Conservation (phyloP, 176 grass and related monocot species). For the Bonia amplexicaulis region DNA sequence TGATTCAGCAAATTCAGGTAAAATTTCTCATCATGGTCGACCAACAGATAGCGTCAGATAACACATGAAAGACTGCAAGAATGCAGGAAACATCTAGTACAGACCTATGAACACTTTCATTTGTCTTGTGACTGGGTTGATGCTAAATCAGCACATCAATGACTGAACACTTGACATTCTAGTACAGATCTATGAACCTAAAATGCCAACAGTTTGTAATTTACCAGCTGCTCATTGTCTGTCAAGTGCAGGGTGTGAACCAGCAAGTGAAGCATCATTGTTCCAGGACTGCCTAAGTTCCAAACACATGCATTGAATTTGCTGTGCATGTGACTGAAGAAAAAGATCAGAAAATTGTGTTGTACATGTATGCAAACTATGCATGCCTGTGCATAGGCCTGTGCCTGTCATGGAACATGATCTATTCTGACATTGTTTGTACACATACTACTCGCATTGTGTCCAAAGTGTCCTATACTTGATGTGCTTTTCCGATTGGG, state of each 20-base stretch:
- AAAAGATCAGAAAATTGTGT: background rate
- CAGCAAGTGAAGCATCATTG: background rate
- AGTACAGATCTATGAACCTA: background rate
- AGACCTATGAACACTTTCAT: too few species aligned
- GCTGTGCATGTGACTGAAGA: constrained; percentile 4
- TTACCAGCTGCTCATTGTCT: background rate
- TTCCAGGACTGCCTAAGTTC: background rate
- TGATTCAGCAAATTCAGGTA: background rate
- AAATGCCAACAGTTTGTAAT: background rate
- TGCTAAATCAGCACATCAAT: background rate
- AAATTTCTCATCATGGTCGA: background rate
- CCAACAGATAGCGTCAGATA: background rate
- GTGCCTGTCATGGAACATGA: background rate
- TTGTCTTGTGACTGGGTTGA: background rate
- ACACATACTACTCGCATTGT: constrained; percentile 10
- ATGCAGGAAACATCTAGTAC: background rate
- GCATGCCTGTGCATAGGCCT: background rate
- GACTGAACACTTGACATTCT: background rate
- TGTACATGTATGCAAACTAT: background rate
- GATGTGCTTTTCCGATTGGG: constrained; percentile 18
- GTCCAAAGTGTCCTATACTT: constrained; percentile 20
- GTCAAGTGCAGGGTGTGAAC: background rate
- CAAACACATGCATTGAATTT: background rate
- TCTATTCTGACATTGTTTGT: constrained; percentile 10
- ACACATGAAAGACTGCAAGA: background rate